Base-by-base conservation (phyloP, 2,329 filamentous ascomycete species). In the Fusarium denticulatum region DNA sequence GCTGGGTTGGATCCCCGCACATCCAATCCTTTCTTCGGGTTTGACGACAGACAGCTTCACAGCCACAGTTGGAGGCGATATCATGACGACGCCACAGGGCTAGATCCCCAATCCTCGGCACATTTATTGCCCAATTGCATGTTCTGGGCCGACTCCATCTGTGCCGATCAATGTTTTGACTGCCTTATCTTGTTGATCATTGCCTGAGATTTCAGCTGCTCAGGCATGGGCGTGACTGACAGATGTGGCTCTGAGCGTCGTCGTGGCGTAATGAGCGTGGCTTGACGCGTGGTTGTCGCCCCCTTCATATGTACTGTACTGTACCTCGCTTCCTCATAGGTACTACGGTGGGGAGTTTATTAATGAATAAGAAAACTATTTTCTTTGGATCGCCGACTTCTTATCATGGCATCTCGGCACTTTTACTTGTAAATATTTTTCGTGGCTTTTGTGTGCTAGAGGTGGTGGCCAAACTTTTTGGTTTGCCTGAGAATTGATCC, bases 271-370 rank as follows among this genome's bases (percentile, higher is more conserved):
- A 32, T 10, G 22, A 30, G 16, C 74, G 69, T 72, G 67, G 65
- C 74, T 73, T 74, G 62, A 68, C 62, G 71, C 71, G 67, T 73
- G 55, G 71, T 59, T 61, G 56, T 76, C 46, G 71, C 71, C 71
- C 37, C 67, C 55, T 43, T 36, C 39, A 16, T 36, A 12, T 64
- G 28, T 37, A 32, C 34, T 36, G 16, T 18, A 36, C 9, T 34
- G 34, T 34, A 37, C 65, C 37, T 56, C 37, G 59, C 34, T 57
- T 30, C 28, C 18, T 37, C 42, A 37, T 10, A 20, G 36, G 40
- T n/a, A n/a, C n/a, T n/a, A n/a, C n/a, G n/a, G n/a, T 24, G 34
- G 34, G 18, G 30, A 39, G 32, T 60, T 56, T 24, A 26, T 47
- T 30, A 57, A 34, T 50, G 40, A 63, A 43, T 34, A 67, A 36